Evolutionary conservation across 805 yeast species (phyloP).

Genomic region (Yarrowia keelungensis): DNA sequence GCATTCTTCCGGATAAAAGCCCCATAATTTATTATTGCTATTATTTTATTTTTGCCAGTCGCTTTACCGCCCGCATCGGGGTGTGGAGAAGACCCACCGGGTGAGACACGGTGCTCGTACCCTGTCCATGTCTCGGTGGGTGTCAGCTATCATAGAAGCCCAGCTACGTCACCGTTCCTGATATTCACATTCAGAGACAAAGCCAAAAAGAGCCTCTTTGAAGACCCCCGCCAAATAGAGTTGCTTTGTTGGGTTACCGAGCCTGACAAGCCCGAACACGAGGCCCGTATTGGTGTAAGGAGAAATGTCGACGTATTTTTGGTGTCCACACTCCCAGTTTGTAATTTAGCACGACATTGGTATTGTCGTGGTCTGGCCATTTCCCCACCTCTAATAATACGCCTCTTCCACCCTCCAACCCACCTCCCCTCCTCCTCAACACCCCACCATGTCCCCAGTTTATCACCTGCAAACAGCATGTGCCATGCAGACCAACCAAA

Average conservation of each 20-base stretch:
- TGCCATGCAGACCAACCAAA: conserved; percentile 11
- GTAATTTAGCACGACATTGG: no score
- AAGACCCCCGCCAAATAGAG: conserved; percentile 20
- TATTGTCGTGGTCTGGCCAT: no score
- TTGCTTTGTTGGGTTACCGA: conserved; percentile 33
- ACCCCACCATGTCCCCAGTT: conserved; percentile 12
- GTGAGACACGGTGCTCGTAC: no score
- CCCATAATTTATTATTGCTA: no score
- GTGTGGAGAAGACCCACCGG: not conserved
- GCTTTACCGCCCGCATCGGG: not conserved
- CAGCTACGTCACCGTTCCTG: conserved; percentile 20
- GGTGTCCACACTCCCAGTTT: no score
- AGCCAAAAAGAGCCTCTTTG: conserved; percentile 8
- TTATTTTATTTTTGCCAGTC: no score
- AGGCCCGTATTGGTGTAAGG: not conserved
- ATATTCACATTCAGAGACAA: conserved; percentile 33
- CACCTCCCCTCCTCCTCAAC: not conserved
- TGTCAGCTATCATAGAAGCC: no score
- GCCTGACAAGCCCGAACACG: conserved; percentile 20
- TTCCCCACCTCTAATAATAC: not conserved
- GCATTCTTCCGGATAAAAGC: no score
- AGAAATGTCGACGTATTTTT: no score
- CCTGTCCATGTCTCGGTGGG: not conserved
- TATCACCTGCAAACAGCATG: conserved; percentile 20
- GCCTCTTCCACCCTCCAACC: not conserved